phyloP scores from a whole-genome alignment of 805 yeast species.

The Candida endomychidarum region DNA sequence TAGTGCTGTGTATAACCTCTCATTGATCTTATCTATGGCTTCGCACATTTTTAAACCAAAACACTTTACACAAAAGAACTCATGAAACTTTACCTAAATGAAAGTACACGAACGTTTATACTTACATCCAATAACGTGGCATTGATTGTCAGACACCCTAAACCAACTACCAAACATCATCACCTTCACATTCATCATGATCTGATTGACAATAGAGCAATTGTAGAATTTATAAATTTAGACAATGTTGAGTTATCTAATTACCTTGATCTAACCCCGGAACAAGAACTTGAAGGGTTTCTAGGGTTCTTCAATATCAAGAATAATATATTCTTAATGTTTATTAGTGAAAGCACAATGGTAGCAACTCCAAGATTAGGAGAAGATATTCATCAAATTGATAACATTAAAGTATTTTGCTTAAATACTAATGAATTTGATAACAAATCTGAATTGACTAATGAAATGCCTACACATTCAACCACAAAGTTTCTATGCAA shows the following conservation, averaged over 20 bases:
- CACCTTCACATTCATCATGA: slow-evolving; percentile 7
- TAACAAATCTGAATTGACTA: slow-evolving; percentile 19
- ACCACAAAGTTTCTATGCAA: slow-evolving; percentile 59
- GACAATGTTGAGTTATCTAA: slow-evolving; percentile 35
- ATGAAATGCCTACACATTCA: slow-evolving; percentile 43
- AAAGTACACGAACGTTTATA: slow-evolving; percentile 67
- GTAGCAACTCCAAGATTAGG: slow-evolving; percentile 60
- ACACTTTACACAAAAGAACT: too few species aligned
- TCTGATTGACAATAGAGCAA: slow-evolving; percentile 26
- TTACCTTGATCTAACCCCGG: slow-evolving; percentile 46
- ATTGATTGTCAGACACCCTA: slow-evolving; percentile 55
- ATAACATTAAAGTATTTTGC: slow-evolving; percentile 66
- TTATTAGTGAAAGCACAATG: slow-evolving; percentile 53
- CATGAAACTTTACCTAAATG: slow-evolving; percentile 66
- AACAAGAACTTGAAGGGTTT: slow-evolving; percentile 48
- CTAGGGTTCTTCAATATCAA: slow-evolving; percentile 61
- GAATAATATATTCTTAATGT: slow-evolving; percentile 54
- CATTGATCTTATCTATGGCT: not conserved
- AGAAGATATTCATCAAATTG: slow-evolving; percentile 53
- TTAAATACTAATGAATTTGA: slow-evolving; percentile 59
- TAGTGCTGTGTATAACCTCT: too few species aligned
- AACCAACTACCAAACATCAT: slow-evolving; percentile 24
- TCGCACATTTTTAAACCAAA: not conserved
- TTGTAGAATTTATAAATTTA: slow-evolving; percentile 54
- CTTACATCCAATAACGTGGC: slow-evolving; percentile 59